Percentiles rank a stretch among this genome's conserved stretches.
These are phyloP conservation scores for Neofusicoccum sp. DNA, from an alignment of 2,329 filamentous ascomycete species.

Conservation along the genomic window DNA sequence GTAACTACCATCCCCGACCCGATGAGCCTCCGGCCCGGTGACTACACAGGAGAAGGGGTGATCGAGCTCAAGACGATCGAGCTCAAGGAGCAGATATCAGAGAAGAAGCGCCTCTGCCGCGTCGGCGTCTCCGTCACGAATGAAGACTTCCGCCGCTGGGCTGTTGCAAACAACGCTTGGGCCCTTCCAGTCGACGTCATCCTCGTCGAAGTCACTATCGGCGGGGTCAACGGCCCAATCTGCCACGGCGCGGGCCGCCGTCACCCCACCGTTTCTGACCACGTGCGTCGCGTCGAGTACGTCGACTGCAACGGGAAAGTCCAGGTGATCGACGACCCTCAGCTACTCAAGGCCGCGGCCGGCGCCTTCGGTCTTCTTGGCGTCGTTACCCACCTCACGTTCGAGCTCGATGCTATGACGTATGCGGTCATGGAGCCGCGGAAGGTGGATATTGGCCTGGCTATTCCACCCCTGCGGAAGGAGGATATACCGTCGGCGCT, in stretches of 20 bases:
- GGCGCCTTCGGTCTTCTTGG: constrained; percentile 47
- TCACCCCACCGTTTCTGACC: constrained; percentile 47
- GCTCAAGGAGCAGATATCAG: constrained; percentile 28
- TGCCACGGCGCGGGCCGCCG: constrained; percentile 49
- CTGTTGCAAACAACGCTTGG: constrained; percentile 41
- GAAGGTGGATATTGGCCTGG: constrained; percentile 44
- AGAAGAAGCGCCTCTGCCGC: constrained; percentile 38
- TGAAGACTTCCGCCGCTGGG: constrained; percentile 48
- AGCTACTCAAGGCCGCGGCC: constrained; percentile 43
- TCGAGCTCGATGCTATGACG: constrained; percentile 48
- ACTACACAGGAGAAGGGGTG: constrained; percentile 23
- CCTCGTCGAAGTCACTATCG: constrained; percentile 50
- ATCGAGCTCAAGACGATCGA: constrained; percentile 44
- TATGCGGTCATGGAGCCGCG: constrained; percentile 47
- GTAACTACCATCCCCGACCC: constrained; percentile 42
- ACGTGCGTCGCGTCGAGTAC: constrained; percentile 49
- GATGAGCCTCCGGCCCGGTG: constrained; percentile 25
- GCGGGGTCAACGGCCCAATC: constrained; percentile 46
- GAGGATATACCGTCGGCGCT: constrained; percentile 42
- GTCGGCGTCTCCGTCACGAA: constrained; percentile 47
- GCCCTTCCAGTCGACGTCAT: constrained; percentile 48
- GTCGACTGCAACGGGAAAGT: constrained; percentile 46
- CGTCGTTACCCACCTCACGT: constrained; percentile 50
- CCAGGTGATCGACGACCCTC: constrained; percentile 40
- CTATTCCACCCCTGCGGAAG: constrained; percentile 45